Evolutionary conservation across 2,329 filamentous ascomycete species (phyloP).

Genomic region (Colletotrichum destructivum): DNA sequence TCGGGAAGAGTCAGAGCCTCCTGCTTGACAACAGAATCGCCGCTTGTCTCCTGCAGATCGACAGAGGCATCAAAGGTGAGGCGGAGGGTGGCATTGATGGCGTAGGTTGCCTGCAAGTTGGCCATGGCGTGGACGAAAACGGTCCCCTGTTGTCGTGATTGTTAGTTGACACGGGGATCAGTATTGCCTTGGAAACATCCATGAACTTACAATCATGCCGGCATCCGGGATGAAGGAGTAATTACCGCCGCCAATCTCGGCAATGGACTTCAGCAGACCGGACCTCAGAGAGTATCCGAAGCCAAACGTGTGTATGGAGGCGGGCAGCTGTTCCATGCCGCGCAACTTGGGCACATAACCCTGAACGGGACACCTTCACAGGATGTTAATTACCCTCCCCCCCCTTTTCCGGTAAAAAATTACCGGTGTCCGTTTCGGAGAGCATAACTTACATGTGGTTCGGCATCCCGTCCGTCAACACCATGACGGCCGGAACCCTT

Average conservation of each 20-base stretch:
- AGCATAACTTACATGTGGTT: slow-evolving; percentile 62
- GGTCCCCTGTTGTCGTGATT: slow-evolving; percentile 59
- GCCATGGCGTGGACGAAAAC: slow-evolving; percentile 75
- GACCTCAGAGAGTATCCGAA: slow-evolving; percentile 67
- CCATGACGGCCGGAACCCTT: slow-evolving; percentile 66
- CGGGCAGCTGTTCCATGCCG: slow-evolving; percentile 56
- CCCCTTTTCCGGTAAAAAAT: no score
- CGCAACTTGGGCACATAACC: slow-evolving; percentile 70
- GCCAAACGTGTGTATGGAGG: slow-evolving; percentile 68
- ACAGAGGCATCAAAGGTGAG: slow-evolving; percentile 57
- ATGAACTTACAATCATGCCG: slow-evolving; percentile 67
- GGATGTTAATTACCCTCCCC: neutral
- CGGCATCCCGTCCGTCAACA: slow-evolving; percentile 69
- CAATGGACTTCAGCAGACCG: slow-evolving; percentile 71
- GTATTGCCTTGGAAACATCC: no score
- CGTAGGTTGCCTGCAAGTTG: slow-evolving; percentile 72
- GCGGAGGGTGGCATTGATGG: slow-evolving; percentile 61
- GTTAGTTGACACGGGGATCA: slow-evolving; percentile 15
- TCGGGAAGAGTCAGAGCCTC: slow-evolving; percentile 43
- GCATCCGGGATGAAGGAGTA: slow-evolving; percentile 75
- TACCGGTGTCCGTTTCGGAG: neutral
- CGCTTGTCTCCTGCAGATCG: slow-evolving; percentile 57
- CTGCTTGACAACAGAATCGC: slow-evolving; percentile 56
- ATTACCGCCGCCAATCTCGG: slow-evolving; percentile 70
- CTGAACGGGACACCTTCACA: slow-evolving; percentile 59